Evolutionary conservation across 2,329 filamentous ascomycete species (phyloP).

Genomic region (Tolypocladium tropicale): DNA sequence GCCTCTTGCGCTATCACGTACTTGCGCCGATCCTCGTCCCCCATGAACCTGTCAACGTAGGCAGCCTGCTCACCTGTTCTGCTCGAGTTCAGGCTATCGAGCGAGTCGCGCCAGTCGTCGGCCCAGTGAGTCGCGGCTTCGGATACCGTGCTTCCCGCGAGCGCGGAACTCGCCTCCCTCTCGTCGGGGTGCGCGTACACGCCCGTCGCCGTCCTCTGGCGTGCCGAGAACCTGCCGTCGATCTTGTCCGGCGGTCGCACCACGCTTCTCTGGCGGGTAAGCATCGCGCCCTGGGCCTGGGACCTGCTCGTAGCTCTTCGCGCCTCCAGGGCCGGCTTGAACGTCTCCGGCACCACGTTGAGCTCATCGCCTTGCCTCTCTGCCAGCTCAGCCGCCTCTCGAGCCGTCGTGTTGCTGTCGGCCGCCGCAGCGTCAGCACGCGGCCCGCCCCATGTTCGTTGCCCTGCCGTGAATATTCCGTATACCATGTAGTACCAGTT

Average conservation of each 20-base stretch:
- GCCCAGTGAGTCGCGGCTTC: neutral
- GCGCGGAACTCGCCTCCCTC: conserved; percentile 21
- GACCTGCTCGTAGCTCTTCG: conserved; percentile 20
- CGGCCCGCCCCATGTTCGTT: conserved; percentile 91
- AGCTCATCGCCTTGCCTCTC: conserved; percentile 74
- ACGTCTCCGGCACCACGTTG: conserved; percentile 81
- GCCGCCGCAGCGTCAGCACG: conserved; percentile 80
- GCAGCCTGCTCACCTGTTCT: conserved; percentile 37
- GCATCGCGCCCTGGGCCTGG: conserved; percentile 17
- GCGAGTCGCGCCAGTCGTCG: conserved; percentile 40
- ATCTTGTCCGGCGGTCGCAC: conserved; percentile 65
- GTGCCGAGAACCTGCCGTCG: conserved; percentile 68
- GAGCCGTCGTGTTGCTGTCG: conserved; percentile 63
- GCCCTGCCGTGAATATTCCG: conserved; percentile 87
- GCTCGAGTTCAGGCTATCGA: conserved; percentile 53
- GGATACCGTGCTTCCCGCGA: neutral
- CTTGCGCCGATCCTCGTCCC: conserved; percentile 64
- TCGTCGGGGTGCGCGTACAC: conserved; percentile 63
- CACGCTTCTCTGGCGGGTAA: conserved; percentile 41
- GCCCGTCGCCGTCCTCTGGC: conserved; percentile 56
- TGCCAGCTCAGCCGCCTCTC: conserved; percentile 76
- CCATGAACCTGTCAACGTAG: conserved; percentile 61
- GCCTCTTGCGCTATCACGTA: conserved; percentile 59
- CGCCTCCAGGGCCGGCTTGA: conserved; percentile 51
- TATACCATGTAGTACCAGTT: conserved; percentile 99